Base-by-base conservation (phyloP, 1,139 yeast genomes). In the Yamadazyma sp. region DNA sequence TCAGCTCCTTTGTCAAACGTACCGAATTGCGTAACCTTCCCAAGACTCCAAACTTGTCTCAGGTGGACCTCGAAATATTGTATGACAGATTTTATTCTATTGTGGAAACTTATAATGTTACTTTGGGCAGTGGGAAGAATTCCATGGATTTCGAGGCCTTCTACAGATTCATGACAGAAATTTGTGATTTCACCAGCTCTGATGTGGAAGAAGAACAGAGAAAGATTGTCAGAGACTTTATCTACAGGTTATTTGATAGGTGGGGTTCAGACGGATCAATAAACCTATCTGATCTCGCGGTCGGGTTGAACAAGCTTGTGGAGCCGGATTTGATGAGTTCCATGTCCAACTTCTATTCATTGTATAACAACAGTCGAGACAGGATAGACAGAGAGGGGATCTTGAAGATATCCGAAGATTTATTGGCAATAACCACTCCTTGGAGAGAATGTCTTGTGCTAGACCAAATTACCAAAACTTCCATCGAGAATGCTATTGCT, bases 11-110 rank as follows among this genome's bases (percentile, higher is more conserved):
- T 65, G 95, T 94, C 30, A 92, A 92, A 59, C 74, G 96, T 42
- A 88, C 97, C 0, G 97, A 92, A 58, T 60, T 92, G 28, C 74
- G 98, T 47, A 89, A 87, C 57, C 67, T 92, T 42, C 90, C 94
- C 18, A 83, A 82, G 52, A 77, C 88, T 0, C 71, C 70, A 16
- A 78, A 86, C 52, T 65, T 92, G 33, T 60, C 73, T 3, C 68
- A 64, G 28, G 79, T 72, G 1, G 78, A 86, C 27, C 52, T 88
- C 24, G 79, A 89, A 4, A 75, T 83, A 30, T 68, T 89, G 6
- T 92, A 92, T 56, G 98, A 92, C 56, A 69, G 95, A 33, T 92
- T 82, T 58, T 89, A 89, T 53, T 78, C 81, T 20, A 83, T 87
- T 14, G 77, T 89, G 20, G 94, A 85, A 50, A 62, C 78, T 1